Percentiles rank a stretch among this genome's conserved stretches.
Evolutionary conservation across 441 rosid species (phyloP).

Genomic region (Pelargonium citronellum): DNA sequence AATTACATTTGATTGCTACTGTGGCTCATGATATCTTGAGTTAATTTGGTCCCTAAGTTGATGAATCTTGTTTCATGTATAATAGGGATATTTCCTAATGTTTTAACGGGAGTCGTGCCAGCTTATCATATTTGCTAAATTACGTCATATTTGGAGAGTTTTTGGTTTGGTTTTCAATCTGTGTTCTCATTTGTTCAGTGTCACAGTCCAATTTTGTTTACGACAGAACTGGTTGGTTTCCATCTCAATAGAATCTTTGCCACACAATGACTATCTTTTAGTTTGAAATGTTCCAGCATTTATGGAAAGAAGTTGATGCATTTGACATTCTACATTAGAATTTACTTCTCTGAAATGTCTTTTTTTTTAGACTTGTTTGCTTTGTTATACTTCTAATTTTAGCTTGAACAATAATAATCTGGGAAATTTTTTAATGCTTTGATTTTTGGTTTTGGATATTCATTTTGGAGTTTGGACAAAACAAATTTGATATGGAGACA

Average conservation of each 20-base stretch:
- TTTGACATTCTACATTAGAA: too few relatives aligned
- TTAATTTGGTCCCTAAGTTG: not conserved
- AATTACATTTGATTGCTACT: not conserved
- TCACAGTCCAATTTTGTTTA: not conserved
- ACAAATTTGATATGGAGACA: not conserved
- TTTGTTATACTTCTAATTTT: too few relatives aligned
- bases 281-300: too few relatives aligned
- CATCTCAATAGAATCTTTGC: too few relatives aligned
- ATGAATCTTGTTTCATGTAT: constrained; percentile 3
- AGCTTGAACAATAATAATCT: not conserved
- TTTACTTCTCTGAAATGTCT: too few relatives aligned
- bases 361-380: too few relatives aligned
- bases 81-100: not conserved
- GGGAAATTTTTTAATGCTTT: not conserved
- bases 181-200: not conserved
- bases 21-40: constrained; percentile 6
- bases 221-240: too few relatives aligned
- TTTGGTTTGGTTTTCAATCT: not conserved
- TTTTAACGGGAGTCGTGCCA: not conserved
- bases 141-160: not conserved
- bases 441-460: not conserved
- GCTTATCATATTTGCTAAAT: not conserved
- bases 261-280: too few relatives aligned
- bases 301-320: too few relatives aligned
- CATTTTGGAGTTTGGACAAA: not conserved